Evolutionary conservation across 1,284 basidiomycete genomes (phyloP), one percentile per base, ranked within the genome.

Genomic region (Melampsora americana): DNA sequence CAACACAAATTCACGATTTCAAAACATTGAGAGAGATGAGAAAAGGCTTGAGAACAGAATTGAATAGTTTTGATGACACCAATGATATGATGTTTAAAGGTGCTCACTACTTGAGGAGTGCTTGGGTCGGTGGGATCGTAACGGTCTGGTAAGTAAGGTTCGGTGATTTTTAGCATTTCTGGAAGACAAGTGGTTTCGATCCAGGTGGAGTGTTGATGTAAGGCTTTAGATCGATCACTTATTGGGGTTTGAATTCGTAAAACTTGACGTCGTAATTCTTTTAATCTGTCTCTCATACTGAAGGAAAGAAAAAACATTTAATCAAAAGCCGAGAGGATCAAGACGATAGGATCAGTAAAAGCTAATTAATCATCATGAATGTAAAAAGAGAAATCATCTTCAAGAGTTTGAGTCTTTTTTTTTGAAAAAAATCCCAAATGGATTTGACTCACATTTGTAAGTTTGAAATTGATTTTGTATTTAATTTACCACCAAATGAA

Each of bases 401-500:
- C 62, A 26, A 65, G 11, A 39, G 32, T 32, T 32, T 16, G 32
- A 65, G 35, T 16, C 18, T 28, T n/a, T n/a, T n/a, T n/a, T n/a
- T n/a, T n/a, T n/a, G 18, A 67, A 30, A 67, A 44, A 67, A 67
- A 67, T n/a, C 42, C 30, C 7, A 67, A 67, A 44, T 7, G 35
- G 5, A 68, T n/a, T 23, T 46, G 28, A 59, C 72, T 61, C 23
- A 75, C 72, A 59, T 20, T 68, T 48, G 23, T 28, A 65, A 46
- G 61, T 35, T 39, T 5, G 20, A 50, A n/a, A 67, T 42, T 11
- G 72, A 46, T 44, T 59, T 75, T n/a, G 64, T 75, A 53, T 75
- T 75, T 26, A 75, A 56, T 14, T 65, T 46, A 46, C 72, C 72
- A 61, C 72, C 72, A 62, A 75, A 75, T 16, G 72, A 53, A 20